Percentiles rank a stretch among this genome's conserved stretches.
Conservation (phyloP, 1,284 basidiomycete species). For the Leccinum pachyderme region DNA sequence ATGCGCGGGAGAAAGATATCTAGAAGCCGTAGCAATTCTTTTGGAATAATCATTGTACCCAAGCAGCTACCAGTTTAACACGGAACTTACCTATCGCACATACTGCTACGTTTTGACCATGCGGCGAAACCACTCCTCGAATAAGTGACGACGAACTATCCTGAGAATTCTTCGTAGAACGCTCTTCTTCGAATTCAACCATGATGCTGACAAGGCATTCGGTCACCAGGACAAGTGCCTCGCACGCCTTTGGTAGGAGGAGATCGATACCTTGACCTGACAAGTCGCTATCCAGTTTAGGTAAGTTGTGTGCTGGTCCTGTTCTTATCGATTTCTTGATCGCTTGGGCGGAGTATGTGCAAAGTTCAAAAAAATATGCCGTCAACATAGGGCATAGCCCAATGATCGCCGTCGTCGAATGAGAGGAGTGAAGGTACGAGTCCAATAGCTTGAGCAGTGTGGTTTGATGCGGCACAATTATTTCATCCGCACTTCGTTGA, state of each 20-base stretch:
- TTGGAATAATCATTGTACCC: constrained; percentile 10
- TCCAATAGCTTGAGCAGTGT: constrained; percentile 85
- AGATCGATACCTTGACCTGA: constrained; percentile 46
- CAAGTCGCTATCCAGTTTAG: background rate
- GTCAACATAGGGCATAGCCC: constrained; percentile 53
- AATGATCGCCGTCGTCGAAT: constrained; percentile 32
- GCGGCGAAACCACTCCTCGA: constrained; percentile 39
- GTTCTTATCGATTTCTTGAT: constrained; percentile 48
- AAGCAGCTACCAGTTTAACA: constrained; percentile 1
- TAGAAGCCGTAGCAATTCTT: constrained; percentile 68
- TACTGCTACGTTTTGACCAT: constrained; percentile 50
- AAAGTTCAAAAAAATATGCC: constrained; percentile 52
- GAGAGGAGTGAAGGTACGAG: constrained; percentile 63
- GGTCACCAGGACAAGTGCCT: constrained; percentile 73
- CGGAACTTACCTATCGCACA: constrained; percentile 56
- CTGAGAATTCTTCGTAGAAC: constrained; percentile 13
- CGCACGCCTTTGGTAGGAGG: constrained; percentile 72
- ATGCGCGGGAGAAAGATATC: constrained; percentile 79
- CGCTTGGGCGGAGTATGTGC: constrained; percentile 49
- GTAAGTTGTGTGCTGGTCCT: background rate
- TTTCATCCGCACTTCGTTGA: constrained; percentile 58
- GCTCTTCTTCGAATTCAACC: constrained; percentile 36
- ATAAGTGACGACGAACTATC: constrained; percentile 41
- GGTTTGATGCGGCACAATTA: constrained; percentile 81
- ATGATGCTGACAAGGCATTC: constrained; percentile 74